These are phyloP conservation scores for Blastocladiella emersonii DNA, from an alignment of 371 early-diverging fungal genomes.

Conservation along the genomic window DNA sequence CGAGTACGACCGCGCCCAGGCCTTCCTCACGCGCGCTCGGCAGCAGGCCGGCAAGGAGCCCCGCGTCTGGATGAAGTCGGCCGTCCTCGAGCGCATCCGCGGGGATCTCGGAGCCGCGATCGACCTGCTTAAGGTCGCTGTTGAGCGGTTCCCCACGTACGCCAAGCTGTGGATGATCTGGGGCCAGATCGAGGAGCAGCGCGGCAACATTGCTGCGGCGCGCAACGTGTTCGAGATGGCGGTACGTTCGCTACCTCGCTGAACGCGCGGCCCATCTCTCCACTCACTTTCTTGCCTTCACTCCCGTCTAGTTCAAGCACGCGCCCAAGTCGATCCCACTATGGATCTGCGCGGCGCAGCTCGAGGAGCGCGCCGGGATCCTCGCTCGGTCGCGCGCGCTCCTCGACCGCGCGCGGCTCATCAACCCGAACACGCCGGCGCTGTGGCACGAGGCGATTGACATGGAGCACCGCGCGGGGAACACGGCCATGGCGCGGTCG, in stretches of 20 bases:
- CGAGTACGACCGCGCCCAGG: slow-evolving; percentile 64
- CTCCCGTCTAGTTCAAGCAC: slow-evolving; percentile 48
- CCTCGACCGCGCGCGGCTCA: slow-evolving; percentile 70
- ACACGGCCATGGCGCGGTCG: slow-evolving; percentile 53
- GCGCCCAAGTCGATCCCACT: slow-evolving; percentile 63
- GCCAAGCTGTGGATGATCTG: slow-evolving; percentile 89
- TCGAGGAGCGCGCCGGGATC: slow-evolving; percentile 61
- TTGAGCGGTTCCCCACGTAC: slow-evolving; percentile 53
- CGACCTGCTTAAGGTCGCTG: slow-evolving; percentile 49
- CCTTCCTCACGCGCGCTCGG: slow-evolving; percentile 60
- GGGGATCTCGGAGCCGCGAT: slow-evolving; percentile 50
- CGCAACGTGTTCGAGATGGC: slow-evolving; percentile 59
- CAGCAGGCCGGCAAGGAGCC: slow-evolving; percentile 27
- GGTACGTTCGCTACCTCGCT: neutral
- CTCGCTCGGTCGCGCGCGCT: slow-evolving; percentile 70
- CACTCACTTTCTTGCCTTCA: too few species aligned
- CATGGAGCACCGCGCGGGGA: slow-evolving; percentile 58
- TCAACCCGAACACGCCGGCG: slow-evolving; percentile 62
- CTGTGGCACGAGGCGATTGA: slow-evolving; percentile 83
- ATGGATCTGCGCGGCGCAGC: slow-evolving; percentile 62
- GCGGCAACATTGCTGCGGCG: slow-evolving; percentile 45
- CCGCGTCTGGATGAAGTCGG: slow-evolving; percentile 91
- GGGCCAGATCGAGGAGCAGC: slow-evolving; percentile 55
- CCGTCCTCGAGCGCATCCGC: slow-evolving; percentile 68
- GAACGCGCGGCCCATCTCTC: too few species aligned